Base-by-base conservation (phyloP, 805 yeast genomes). In the Starmerella roubikii region DNA sequence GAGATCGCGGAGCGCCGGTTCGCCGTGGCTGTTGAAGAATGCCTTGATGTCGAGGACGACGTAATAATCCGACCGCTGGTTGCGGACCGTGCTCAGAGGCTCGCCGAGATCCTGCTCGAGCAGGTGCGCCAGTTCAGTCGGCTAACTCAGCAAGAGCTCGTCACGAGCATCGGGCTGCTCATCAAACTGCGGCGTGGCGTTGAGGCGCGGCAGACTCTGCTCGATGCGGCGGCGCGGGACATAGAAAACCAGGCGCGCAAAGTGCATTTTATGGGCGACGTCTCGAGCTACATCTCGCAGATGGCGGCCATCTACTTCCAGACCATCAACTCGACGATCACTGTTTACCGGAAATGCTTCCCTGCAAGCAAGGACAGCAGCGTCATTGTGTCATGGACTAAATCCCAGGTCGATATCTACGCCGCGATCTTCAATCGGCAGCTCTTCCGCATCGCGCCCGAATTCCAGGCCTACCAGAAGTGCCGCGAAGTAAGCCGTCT, bases 341-440 rank as follows among this genome's bases (percentile, higher is more conserved):
- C 60, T 15, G 62, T 71, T 25, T 82, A 69, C 60, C 65, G 66
- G 35, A 57, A 62, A 20, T 67, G 78, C 37, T 79, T 71, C 58
- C 65, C 61, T 12, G 53, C 52, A 38, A 13, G 59, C 30, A 58
- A 58, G 28, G 66, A 71, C 36, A 66, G 78, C 9, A 71, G 78
- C 48, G 65, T 66, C 23, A 62, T 84, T 15, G 77, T 83, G n/a
- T 74, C 76, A 45, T 84, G 94, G 94, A 71, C 78, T 25, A 71
- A 72, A 40, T 68, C 68, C 11, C 78, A 76, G 54, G 70, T 81
- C 24, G 69, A 71, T 30, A 63, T 64, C 34, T 78, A 79, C 47
- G 72, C 74, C 23, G 60, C 63, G 15, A 58, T 75, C 6, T 69
- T 85, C 48, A 71, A 74, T 34, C 72, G 79, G 40, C 86, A 80